Base-by-base conservation (phyloP, 2,329 filamentous ascomycete genomes). In the Colletotrichum paranaense region DNA sequence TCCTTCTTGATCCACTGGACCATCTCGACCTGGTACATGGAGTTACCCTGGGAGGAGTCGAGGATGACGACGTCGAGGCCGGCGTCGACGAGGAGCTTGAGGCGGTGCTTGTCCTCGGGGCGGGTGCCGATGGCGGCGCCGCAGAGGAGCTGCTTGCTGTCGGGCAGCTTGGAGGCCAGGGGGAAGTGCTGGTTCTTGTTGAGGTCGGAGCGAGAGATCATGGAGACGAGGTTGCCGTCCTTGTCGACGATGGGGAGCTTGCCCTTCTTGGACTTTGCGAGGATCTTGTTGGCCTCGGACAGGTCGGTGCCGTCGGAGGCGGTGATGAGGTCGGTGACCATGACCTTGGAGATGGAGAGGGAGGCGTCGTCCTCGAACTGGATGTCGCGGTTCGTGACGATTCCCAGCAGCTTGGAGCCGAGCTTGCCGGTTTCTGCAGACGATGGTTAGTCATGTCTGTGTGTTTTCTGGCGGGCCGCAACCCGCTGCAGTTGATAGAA, bases 161-260 rank as follows among this genome's bases (percentile, higher is more conserved):
- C 92, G 71, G 95, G 94, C 52, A 98, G 92, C 89, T 99, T 99
- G 67, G 97, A 98, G 60, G 97, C 95, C 75, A 98, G 90, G 46
- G 97, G 97, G 86, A 97, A 99, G 87, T 98, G 92, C 75, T 98
- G 90, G 88, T 99, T 99, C 91, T 99, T 99, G 88, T 95, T 98
- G 86, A 99, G 87, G 86, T 99, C 97, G 79, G 95, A 98, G 79
- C 97, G 92, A 75, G 94, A 95, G 82, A 98, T 93, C 88, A 97
- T 93, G 77, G 97, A 98, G 75, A 98, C 91, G 62, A 98, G 90
- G 86, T 97, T 97, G 81, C 92, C 92, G 64, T 92, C 86, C 80
- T 91, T 88, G 84, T 98, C 95, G 62, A 98, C 92, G 75, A 98
- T 97, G 74, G 95, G 95, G 73, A 98, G 91, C 88, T 98, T 98